phyloP scores from a whole-genome alignment of 306 rosid genomes.

The Cucurbita maxima region DNA sequence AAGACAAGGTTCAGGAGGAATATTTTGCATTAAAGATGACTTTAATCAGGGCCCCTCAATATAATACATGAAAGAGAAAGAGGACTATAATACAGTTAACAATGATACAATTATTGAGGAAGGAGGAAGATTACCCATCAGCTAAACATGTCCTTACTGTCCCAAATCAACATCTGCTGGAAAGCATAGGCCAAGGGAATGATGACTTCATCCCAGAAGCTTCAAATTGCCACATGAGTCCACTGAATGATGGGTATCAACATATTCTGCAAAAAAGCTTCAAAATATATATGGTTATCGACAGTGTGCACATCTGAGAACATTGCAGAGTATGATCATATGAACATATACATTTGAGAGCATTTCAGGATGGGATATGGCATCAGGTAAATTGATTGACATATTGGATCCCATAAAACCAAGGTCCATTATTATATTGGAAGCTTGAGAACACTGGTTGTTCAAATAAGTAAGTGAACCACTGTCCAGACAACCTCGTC shows the following conservation, averaged over 20 bases:
- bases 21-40: conserved; percentile 32
- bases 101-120: neutral
- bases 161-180: neutral
- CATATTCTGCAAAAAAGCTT: neutral
- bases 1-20: conserved; percentile 56
- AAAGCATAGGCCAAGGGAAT: neutral
- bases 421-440: neutral
- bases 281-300: neutral
- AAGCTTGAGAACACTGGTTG: neutral
- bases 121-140: neutral
- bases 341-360: neutral
- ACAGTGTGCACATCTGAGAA: neutral
- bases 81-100: neutral
- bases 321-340: neutral
- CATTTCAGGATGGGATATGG: neutral
- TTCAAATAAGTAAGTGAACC: neutral
- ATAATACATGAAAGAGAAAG: conserved; percentile 5
- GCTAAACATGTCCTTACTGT: neutral
- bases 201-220: neutral
- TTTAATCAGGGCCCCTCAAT: conserved; percentile 20
- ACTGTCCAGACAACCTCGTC: too few relatives aligned
- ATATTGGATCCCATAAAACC: neutral
- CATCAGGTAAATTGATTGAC: neutral
- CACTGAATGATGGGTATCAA: neutral
- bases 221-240: neutral